These are phyloP conservation scores for Colletotrichum navitas DNA, from an alignment of 2,329 filamentous ascomycete species.

Conservation along the genomic window DNA sequence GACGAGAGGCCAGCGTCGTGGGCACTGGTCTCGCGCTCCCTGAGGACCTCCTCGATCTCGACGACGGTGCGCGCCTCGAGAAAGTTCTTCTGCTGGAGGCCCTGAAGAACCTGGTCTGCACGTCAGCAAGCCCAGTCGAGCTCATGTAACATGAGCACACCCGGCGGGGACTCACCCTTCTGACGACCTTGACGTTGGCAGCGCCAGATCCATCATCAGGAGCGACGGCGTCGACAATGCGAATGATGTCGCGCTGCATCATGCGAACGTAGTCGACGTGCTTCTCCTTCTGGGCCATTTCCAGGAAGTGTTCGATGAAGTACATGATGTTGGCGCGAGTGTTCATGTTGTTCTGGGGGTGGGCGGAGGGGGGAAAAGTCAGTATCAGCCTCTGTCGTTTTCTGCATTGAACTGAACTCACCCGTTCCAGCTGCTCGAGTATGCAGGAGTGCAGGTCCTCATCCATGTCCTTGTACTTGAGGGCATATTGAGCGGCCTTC, in stretches of 20 bases:
- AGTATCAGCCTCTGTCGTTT: constrained; percentile 13
- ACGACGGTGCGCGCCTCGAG: constrained; percentile 79
- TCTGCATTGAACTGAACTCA: constrained; percentile 55
- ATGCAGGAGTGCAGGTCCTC: constrained; percentile 99
- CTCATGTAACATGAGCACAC: background rate
- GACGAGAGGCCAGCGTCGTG: constrained; percentile 67
- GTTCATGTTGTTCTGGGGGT: constrained; percentile 87
- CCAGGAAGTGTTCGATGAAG: constrained; percentile 95
- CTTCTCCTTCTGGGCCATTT: constrained; percentile 81
- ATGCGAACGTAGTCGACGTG: constrained; percentile 89
- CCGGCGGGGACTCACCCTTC: constrained; percentile 69
- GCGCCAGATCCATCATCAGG: constrained; percentile 88
- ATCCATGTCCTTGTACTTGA: constrained; percentile 94
- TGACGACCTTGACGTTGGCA: constrained; percentile 92
- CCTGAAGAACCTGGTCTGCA: constrained; percentile 71
- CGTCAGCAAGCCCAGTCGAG: constrained; percentile 26
- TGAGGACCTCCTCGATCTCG: constrained; percentile 87
- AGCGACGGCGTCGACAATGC: constrained; percentile 92
- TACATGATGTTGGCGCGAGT: constrained; percentile 99
- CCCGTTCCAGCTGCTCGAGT: constrained; percentile 90
- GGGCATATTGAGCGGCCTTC: constrained; percentile 93
- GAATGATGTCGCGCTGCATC: constrained; percentile 93
- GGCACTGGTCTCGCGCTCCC: constrained; percentile 77
- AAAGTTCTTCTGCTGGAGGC: constrained; percentile 77
- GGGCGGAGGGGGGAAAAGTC: constrained; percentile 6